Conservation (phyloP, 805 yeast species). For the Cyberlindnera mycetangii region DNA sequence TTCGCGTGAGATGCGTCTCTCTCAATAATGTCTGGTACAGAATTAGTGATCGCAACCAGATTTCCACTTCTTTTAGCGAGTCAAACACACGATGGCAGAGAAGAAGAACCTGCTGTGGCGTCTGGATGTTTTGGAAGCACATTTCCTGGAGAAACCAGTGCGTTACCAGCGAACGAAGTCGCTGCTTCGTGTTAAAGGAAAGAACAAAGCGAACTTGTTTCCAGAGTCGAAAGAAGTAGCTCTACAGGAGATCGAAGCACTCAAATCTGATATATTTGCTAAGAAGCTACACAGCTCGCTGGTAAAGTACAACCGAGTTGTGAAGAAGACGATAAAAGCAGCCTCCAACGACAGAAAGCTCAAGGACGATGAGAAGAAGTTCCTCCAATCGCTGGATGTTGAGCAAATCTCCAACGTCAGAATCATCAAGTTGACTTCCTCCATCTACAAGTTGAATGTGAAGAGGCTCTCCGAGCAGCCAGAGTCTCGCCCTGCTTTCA, state of each 20-base stretch:
- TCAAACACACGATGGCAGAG: slow-evolving; percentile 17
- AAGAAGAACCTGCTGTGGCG: slow-evolving; percentile 44
- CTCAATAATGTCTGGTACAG: not conserved
- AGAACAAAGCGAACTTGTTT: slow-evolving; percentile 39
- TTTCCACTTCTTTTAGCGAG: not conserved
- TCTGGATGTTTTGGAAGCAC: slow-evolving; percentile 53
- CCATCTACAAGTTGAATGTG: slow-evolving; percentile 15
- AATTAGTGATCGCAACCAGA: not conserved
- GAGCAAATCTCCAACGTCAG: slow-evolving; percentile 25
- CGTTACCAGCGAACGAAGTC: slow-evolving; percentile 46
- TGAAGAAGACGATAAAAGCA: slow-evolving; percentile 29
- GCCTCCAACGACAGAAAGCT: slow-evolving; percentile 13
- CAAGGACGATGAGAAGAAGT: slow-evolving; percentile 13
- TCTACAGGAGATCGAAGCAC: slow-evolving; percentile 38
- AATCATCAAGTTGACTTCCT: slow-evolving; percentile 19
- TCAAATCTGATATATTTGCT: slow-evolving; percentile 43
- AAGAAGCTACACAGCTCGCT: slow-evolving; percentile 48
- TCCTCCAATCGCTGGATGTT: slow-evolving; percentile 25
- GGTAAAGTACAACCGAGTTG: slow-evolving; percentile 38
- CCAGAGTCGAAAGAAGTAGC: slow-evolving; percentile 42
- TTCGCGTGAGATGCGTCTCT: slow-evolving; percentile 1
- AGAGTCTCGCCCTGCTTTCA: slow-evolving; percentile 13
- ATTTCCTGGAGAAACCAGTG: slow-evolving; percentile 41
- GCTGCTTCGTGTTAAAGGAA: slow-evolving; percentile 29
- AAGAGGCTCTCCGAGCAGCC: slow-evolving; percentile 12